Conservation (phyloP, 2,329 filamentous ascomycete species). For the Epicoccum sorghinum region DNA sequence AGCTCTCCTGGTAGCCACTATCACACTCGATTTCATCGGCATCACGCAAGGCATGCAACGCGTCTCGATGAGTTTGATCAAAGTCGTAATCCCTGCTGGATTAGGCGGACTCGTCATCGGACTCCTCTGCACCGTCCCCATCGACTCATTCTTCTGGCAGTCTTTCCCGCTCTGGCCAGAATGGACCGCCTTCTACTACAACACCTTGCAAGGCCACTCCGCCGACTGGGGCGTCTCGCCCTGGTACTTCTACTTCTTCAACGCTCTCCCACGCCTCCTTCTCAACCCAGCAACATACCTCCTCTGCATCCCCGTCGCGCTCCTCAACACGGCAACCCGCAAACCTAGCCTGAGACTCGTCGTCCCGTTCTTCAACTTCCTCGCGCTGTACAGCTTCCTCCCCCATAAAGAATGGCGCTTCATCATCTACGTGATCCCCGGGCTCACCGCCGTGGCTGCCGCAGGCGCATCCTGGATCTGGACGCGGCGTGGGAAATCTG, state of each 20-base stretch:
- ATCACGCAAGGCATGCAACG: constrained; percentile 47
- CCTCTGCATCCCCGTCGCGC: constrained; percentile 57
- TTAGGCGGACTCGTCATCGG: constrained; percentile 69
- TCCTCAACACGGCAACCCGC: constrained; percentile 56
- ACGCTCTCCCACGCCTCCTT: constrained; percentile 80
- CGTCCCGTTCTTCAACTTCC: constrained; percentile 72
- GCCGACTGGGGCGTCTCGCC: constrained; percentile 87
- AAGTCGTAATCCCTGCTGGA: constrained; percentile 70
- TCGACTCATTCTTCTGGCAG: constrained; percentile 97
- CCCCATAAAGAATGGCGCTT: constrained; percentile 98
- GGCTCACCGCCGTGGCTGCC: constrained; percentile 77
- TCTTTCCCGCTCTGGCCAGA: constrained; percentile 81
- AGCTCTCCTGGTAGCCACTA: constrained; percentile 75
- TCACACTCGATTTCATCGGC: constrained; percentile 63
- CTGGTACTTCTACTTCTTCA: constrained; percentile 85
- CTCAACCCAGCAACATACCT: constrained; percentile 74
- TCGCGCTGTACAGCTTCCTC: constrained; percentile 81
- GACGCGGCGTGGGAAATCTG: constrained; percentile 67
- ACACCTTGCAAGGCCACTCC: constrained; percentile 82
- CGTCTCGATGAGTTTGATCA: constrained; percentile 55
- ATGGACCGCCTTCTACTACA: constrained; percentile 86
- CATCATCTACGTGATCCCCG: constrained; percentile 84
- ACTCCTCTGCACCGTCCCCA: constrained; percentile 70
- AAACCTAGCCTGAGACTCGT: constrained; percentile 59
- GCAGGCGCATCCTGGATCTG: constrained; percentile 70